Percentiles rank a stretch among this genome's conserved stretches.
Conservation (phyloP, 192 early-diverging fungal genomes). For the Spinellus fusiger region DNA sequence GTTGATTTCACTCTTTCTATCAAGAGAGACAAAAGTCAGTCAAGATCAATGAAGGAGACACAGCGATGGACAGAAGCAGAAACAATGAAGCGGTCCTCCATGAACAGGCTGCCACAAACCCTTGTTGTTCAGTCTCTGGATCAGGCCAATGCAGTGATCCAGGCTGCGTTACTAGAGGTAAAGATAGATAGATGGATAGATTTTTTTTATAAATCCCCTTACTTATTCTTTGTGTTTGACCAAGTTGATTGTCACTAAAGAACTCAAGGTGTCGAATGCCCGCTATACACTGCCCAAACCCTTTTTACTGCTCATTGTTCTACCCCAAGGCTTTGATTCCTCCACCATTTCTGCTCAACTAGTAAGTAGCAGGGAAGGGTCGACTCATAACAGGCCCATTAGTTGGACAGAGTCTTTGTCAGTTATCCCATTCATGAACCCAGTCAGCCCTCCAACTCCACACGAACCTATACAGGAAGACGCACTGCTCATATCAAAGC, state of each 20-base stretch:
- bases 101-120: conserved; percentile 11
- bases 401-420: conserved; percentile 29
- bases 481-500: conserved; percentile 5
- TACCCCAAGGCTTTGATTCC: conserved; percentile 14
- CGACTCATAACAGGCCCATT: background rate
- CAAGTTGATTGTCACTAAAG: conserved; percentile 21
- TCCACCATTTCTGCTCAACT: conserved; percentile 16
- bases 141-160: conserved; percentile 14
- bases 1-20: conserved; percentile 25
- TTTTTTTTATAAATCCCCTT: background rate
- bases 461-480: background rate
- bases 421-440: conserved; percentile 22
- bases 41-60: background rate
- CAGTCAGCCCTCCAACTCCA: background rate
- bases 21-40: conserved; percentile 1
- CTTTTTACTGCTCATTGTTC: conserved; percentile 18
- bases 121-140: conserved; percentile 15
- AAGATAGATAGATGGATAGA: background rate
- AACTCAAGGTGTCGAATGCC: conserved; percentile 15
- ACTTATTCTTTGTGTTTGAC: background rate
- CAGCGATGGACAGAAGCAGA: background rate
- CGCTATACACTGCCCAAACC: conserved; percentile 24
- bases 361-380: conserved; percentile 4
- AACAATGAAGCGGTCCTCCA: background rate
- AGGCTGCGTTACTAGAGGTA: conserved; percentile 24